A percentile compares a stretch with the other conserved stretches of the same genome.
Evolutionary conservation across 208 protist species (phyloP).

Genomic region (Angomonas ambiguus): DNA sequence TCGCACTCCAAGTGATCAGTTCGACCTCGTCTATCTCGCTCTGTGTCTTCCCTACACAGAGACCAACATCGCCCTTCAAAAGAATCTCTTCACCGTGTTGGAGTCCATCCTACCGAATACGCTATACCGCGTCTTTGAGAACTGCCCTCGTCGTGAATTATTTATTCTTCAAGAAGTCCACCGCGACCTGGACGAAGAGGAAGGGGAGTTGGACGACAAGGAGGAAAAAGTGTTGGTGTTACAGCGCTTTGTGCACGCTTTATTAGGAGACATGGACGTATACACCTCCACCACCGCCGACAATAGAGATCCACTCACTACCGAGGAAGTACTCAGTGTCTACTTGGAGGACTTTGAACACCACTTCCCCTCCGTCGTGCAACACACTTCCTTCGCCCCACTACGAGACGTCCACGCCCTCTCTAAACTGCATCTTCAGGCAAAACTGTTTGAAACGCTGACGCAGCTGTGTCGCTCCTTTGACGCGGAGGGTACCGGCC

Average conservation of each 20-base stretch:
- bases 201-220: neutral
- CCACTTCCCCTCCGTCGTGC: conserved; percentile 42
- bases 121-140: conserved; percentile 73
- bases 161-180: conserved; percentile 29
- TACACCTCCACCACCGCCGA: conserved; percentile 13
- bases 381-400: conserved; percentile 33
- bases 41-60: conserved; percentile 56
- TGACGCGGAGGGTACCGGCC: conserved; percentile 52
- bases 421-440: conserved; percentile 48
- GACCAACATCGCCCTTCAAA: conserved; percentile 38
- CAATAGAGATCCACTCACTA: conserved; percentile 16
- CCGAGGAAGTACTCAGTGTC: conserved; percentile 64
- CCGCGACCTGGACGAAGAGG: too few species aligned
- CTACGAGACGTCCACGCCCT: conserved; percentile 28
- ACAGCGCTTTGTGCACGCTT: conserved; percentile 39
- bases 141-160: conserved; percentile 32
- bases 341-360: conserved; percentile 62
- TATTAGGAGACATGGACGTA: conserved; percentile 41
- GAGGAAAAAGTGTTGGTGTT: conserved; percentile 12
- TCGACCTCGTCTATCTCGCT: conserved; percentile 70
- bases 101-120: conserved; percentile 53
- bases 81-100: conserved; percentile 58
- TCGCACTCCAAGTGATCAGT: conserved; percentile 55
- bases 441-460: conserved; percentile 57
- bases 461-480: conserved; percentile 64